A percentile compares a stretch with the other conserved stretches of the same genome.
These are phyloP conservation scores for Aspergillus puulaauensis DNA, from an alignment of 2,329 filamentous ascomycete species.

Conservation along the genomic window DNA sequence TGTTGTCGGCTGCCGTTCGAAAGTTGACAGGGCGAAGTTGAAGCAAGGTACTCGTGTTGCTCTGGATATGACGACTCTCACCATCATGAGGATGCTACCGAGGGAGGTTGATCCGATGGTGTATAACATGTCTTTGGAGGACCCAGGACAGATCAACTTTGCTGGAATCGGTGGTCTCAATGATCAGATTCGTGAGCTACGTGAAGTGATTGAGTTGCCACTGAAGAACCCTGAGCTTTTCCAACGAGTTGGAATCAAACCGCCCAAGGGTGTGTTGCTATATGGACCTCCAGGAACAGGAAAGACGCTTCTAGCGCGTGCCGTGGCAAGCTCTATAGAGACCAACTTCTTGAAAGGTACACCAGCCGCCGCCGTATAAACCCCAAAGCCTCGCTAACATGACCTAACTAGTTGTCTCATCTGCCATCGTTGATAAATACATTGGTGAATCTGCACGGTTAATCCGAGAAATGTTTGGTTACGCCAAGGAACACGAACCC, in stretches of 20 bases:
- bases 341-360: conserved; percentile 97
- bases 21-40: conserved; percentile 94
- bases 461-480: conserved; percentile 99
- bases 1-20: conserved; percentile 96
- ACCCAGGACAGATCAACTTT: conserved; percentile 96
- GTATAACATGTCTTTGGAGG: conserved; percentile 99
- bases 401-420: conserved; percentile 75
- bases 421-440: conserved; percentile 98
- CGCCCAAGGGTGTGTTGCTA: conserved; percentile 92
- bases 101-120: conserved; percentile 97
- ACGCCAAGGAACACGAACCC: conserved; percentile 98
- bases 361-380: conserved; percentile 16
- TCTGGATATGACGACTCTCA: conserved; percentile 98
- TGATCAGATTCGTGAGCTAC: conserved; percentile 94
- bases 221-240: conserved; percentile 99
- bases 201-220: conserved; percentile 96
- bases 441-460: conserved; percentile 96
- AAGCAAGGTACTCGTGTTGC: conserved; percentile 98
- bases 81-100: conserved; percentile 99
- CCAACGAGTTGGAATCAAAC: conserved; percentile 95
- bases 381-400: conserved; percentile 7
- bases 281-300: conserved; percentile 97
- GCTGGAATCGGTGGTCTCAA: conserved; percentile 96
- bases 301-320: conserved; percentile 91
- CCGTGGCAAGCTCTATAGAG: conserved; percentile 92